A percentile compares a stretch with the other conserved stretches of the same genome.
phyloP scores from a whole-genome alignment of 208 protist genomes.

The Angomonas ambiguus region DNA sequence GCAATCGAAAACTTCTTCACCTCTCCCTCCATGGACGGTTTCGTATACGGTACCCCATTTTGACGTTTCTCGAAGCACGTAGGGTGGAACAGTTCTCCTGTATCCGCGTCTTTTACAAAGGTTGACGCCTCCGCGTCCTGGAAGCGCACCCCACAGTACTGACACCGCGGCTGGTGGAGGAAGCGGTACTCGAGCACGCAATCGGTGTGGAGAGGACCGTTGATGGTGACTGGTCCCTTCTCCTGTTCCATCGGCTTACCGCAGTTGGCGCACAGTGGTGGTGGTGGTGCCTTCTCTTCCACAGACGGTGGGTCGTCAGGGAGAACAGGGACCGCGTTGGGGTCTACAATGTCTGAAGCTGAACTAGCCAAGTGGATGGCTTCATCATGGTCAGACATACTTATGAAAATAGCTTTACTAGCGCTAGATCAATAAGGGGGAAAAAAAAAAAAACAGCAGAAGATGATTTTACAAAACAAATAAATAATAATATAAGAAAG shows the following conservation, averaged over 20 bases:
- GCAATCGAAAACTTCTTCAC: slow-evolving; percentile 44
- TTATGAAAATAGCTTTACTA: too few species aligned
- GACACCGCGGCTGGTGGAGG: slow-evolving; percentile 35
- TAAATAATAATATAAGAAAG: too few species aligned
- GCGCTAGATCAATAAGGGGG: not conserved
- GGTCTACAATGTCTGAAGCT: not conserved
- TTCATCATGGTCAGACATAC: not conserved
- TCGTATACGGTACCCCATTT: slow-evolving; percentile 23
- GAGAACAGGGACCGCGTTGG: not conserved
- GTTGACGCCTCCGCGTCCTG: slow-evolving; percentile 20
- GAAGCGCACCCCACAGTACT: slow-evolving; percentile 40
- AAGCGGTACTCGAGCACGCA: slow-evolving; percentile 39
- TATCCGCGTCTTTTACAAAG: slow-evolving; percentile 25
- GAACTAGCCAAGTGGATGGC: not conserved
- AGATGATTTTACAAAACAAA: too few species aligned
- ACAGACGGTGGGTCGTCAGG: too few species aligned
- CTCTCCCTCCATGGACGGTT: slow-evolving; percentile 26
- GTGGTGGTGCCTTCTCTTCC: too few species aligned
- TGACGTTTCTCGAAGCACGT: slow-evolving; percentile 18
- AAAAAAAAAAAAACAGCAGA: not conserved
- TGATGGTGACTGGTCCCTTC: slow-evolving; percentile 20
- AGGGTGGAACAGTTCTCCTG: slow-evolving; percentile 27
- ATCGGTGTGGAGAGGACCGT: slow-evolving; percentile 30
- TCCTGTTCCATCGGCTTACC: slow-evolving; percentile 23
- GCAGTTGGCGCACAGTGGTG: slow-evolving; percentile 31